phyloP scores from a whole-genome alignment of 2,329 filamentous ascomycete genomes.

The Pseudogymnoascus sp. region DNA sequence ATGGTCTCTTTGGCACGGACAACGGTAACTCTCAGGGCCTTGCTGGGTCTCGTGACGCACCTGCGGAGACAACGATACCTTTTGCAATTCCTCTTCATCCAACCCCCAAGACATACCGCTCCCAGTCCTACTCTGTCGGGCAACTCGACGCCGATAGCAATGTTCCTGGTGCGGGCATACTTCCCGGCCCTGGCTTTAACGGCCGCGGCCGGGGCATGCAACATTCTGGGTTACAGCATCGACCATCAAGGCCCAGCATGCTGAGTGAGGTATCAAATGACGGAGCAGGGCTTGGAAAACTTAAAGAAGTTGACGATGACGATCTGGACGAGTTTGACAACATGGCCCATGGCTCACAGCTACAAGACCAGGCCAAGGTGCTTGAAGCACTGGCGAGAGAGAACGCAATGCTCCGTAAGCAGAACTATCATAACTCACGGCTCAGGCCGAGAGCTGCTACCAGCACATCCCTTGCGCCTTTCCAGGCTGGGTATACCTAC shows the following conservation, averaged over 20 bases:
- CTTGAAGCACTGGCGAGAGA: slow-evolving; percentile 56
- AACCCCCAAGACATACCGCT: slow-evolving; percentile 86
- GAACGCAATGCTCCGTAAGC: slow-evolving; percentile 53
- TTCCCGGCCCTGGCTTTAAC: slow-evolving; percentile 15
- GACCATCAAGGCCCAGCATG: slow-evolving; percentile 71
- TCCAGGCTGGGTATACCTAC: slow-evolving; percentile 48
- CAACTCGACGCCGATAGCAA: slow-evolving; percentile 65
- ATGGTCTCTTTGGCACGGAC: slow-evolving; percentile 38
- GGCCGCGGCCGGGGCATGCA: slow-evolving; percentile 35
- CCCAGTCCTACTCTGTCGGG: slow-evolving; percentile 92
- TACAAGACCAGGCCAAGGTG: slow-evolving; percentile 52
- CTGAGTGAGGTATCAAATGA: slow-evolving; percentile 64
- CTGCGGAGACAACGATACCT: slow-evolving; percentile 59
- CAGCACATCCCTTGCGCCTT: slow-evolving; percentile 34
- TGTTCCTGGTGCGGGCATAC: slow-evolving; percentile 19
- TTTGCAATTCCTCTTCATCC: slow-evolving; percentile 85
- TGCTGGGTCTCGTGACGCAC: slow-evolving; percentile 43
- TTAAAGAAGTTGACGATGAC: slow-evolving; percentile 63
- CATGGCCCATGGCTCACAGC: slow-evolving; percentile 45
- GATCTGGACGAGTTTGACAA: slow-evolving; percentile 44
- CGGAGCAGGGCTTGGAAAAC: slow-evolving; percentile 53
- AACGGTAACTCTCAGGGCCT: slow-evolving; percentile 42
- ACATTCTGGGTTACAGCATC: slow-evolving; percentile 66
- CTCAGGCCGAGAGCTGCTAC: slow-evolving; percentile 52
- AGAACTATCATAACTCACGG: slow-evolving; percentile 47